Evolutionary conservation across 2,329 filamentous ascomycete species (phyloP), one percentile per base, ranked within the genome.

Genomic region (Sporothrix mexicana): DNA sequence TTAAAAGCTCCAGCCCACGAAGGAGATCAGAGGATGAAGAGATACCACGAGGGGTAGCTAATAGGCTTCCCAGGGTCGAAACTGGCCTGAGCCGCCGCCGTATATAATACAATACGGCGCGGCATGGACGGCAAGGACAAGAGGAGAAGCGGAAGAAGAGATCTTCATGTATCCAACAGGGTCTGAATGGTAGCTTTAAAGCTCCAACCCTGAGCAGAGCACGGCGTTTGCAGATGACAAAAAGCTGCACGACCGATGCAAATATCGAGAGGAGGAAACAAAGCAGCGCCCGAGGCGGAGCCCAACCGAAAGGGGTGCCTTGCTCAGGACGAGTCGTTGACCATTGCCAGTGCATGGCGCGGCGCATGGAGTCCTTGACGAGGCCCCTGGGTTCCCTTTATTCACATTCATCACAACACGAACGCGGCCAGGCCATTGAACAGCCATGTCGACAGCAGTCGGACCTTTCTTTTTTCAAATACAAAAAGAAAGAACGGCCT

Each of bases 1-100:
- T 89, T 89, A 83, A 89, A 88, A 88, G 87, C 87, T 88, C 87
- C 87, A 88, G 86, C 85, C 86, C 86, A 49, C 53, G n/a, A 49
- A 30, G 80, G 77, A 45, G 36, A n/a, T 75, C 79, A 79, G 78
- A 57, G 53, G 69, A 55, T 23, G 71, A 36, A 72, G 64, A 66
- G n/a, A 66, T 66, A 66, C 61, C 61, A 64, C 36, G 41, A 57
- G 67, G 69, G 55, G 17, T 43, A 78, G 74, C 73, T 75, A 74
- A 74, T 73, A 74, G 74, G 12, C 67, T 69, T 61, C 49, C 43
- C 41, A 49, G 76, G 75, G 70, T 74, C 73, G 76, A 78, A 74
- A 77, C 76, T 74, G 78, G 76, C 55, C 5, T 45, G 45, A 77
- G 77, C 78, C 13, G 20, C 64, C 4, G 23, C 23, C 45, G 30